phyloP scores from a whole-genome alignment of 2,329 filamentous ascomycete genomes.

The Sporothrix euskadiensis region DNA sequence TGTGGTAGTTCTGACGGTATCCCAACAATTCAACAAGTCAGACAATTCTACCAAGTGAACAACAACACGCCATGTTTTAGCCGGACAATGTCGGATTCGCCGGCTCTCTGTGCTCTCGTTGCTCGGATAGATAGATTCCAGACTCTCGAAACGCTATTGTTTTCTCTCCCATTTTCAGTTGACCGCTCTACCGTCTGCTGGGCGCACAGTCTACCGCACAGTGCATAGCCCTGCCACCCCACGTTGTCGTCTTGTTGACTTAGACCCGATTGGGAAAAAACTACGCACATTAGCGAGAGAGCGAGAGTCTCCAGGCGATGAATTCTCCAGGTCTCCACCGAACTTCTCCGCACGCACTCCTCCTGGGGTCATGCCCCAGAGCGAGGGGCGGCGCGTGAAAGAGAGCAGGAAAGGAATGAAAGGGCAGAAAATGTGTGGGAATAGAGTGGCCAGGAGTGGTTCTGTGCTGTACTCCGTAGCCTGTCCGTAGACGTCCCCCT shows the following conservation, averaged over 20 bases:
- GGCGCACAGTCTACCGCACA: background rate
- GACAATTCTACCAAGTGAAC: background rate
- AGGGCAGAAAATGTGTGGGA: background rate
- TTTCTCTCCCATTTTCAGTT: background rate
- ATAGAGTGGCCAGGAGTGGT: background rate
- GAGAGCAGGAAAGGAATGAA: background rate
- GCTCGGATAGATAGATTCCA: background rate
- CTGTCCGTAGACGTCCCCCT: background rate
- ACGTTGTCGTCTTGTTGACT: background rate
- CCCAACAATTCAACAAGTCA: background rate
- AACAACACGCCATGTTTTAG: background rate
- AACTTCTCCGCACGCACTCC: background rate
- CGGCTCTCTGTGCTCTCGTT: background rate
- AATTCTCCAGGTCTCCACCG: conserved; percentile 4
- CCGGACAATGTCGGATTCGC: conserved; percentile 8
- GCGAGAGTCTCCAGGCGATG: background rate
- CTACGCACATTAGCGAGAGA: background rate
- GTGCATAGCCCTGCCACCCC: background rate
- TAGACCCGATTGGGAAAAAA: conserved; percentile 16
- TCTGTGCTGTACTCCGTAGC: no score
- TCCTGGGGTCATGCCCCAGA: background rate
- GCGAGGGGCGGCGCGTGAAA: background rate
- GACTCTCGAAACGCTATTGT: background rate
- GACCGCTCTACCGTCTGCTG: background rate
- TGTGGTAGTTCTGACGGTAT: background rate